Percentiles rank a stretch among this genome's conserved stretches.
These are phyloP conservation scores for Aspergillus baeticus DNA, from an alignment of 495 filamentous ascomycete genomes.

Conservation along the genomic window DNA sequence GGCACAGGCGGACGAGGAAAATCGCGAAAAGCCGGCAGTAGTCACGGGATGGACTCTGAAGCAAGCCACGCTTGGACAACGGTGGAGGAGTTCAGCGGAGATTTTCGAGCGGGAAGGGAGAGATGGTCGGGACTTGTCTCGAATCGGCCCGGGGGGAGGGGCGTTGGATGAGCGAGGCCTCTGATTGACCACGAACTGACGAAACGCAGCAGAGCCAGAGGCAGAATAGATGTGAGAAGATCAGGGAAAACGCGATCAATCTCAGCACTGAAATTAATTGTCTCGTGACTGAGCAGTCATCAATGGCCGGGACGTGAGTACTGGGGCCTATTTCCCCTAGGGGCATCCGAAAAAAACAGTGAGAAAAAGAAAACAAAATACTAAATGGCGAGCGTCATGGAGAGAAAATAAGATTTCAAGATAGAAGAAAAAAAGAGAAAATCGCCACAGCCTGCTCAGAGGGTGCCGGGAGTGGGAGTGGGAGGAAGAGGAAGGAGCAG, in stretches of 20 bases:
- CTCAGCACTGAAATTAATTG: conserved; percentile 18
- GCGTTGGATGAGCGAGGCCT: conserved; percentile 7
- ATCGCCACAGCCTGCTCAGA: conserved; percentile 18
- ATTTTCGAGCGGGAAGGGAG: conserved; percentile 6
- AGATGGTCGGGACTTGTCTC: conserved; percentile 7
- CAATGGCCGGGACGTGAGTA: conserved; percentile 26
- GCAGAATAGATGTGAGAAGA: neutral
- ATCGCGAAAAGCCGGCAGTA: neutral
- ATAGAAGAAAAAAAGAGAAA: conserved; percentile 13
- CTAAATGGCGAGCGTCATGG: conserved; percentile 6
- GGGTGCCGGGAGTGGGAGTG: neutral
- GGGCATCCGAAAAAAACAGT: conserved; percentile 15
- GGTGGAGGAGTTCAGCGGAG: conserved; percentile 2
- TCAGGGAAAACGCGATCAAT: conserved; percentile 12
- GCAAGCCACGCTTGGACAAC: conserved; percentile 1
- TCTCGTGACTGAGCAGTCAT: conserved; percentile 27
- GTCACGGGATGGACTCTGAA: conserved; percentile 2
- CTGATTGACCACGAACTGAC: conserved; percentile 4
- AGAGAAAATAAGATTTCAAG: conserved; percentile 5
- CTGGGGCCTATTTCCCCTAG: conserved; percentile 16
- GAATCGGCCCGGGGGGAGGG: conserved; percentile 19
- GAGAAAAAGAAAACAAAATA: conserved; percentile 14
- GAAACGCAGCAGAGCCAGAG: conserved; percentile 12
- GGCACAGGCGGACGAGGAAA: conserved; percentile 11
- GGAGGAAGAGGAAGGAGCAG: conserved; percentile 4